Evolutionary conservation across 2,329 filamentous ascomycete species (phyloP), one percentile per base, ranked within the genome.

Genomic region (Arthroderma sp.): DNA sequence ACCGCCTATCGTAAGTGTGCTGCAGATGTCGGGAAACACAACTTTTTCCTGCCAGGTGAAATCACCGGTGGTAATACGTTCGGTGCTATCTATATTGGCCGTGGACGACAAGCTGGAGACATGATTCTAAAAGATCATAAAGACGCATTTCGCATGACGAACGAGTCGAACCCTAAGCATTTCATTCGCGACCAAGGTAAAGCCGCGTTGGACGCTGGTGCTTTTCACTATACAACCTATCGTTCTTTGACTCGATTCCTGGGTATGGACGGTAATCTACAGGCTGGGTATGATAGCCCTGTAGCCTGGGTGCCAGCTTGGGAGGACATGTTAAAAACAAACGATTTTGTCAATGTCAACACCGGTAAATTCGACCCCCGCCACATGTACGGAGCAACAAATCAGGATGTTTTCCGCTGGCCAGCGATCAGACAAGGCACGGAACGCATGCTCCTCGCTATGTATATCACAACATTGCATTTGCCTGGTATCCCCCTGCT

Each of bases 321-420:
- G 76, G 68, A 75, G 45, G 59, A 69, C 28, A 74, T 80, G 58
- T 55, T 78, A 5, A 56, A 68, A 43, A 75, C 73, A 2, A 78
- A 80, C 50, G 77, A 80, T 52, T 61, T 80, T 51, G 60, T 74
- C 50, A 80, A 80, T 51, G 66, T 73, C 2, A 74, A 77, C 54
- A 79, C 73, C 2, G 76, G 75, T 30, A 58, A 72, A 43, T 77
- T 78, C 49, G 78, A 82, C 51, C 78, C 78, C 3, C 70, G 78
- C 1, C 77, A 81, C 54, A 72, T 81, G 69, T 80, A 73, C 53
- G 78, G 77, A 40, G 70, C 72, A 2, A 78, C 76, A 5, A 81
- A 81, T 53, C 78, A 82, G 59, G 78, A 82, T 55, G 75, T 81
- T 5, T 76, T 81, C 52, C 68, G 77, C 32, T 81, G 77, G 77